Evolutionary conservation across 2,329 filamentous ascomycete genomes (phyloP), one percentile per base, ranked within the genome.

Genomic region (Pestalotiopsis sp.): DNA sequence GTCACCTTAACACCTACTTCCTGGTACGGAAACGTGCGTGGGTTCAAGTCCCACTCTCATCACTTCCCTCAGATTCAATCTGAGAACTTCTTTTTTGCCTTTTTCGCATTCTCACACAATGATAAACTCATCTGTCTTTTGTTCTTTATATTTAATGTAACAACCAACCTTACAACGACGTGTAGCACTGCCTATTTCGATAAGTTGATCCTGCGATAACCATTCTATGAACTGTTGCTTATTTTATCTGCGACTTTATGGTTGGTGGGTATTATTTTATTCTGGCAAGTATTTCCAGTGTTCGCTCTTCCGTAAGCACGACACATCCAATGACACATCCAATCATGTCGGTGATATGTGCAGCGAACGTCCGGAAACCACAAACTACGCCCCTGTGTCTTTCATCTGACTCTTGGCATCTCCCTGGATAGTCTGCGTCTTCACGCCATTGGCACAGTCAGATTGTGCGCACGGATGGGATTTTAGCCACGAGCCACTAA

Each of bases 41-140:
- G 59, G 59, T 62, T 62, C 59, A 62, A 62, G 59, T 62, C 59
- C 59, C 59, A 62, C 59, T 62, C 59, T 62, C 59, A 62, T 62
- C 59, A 62, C 31, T 62, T 62, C 59, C 36, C 59, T n/a, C 59
- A 62, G 59, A 41, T 62, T 5, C 59, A 62, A 11, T 25, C 59
- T 62, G 59, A n/a, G 59, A 62, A 9, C 11, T 38, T 5, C 9
- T 31, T 62, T 41, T 62, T 62, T 27, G 13, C 36, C 17, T 12
- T 59, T 36, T 14, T 27, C 14, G 27, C 20, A 36, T 61, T 36
- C 11, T 36, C 31, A 36, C 31, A 36, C 31, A 36, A 36, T 9
- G 6, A 9, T 36, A 2, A 9, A 36, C 31, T 36, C 2, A 36
- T 36, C 7, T 36, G 7, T 36, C 27, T 36, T 36, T 36, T 36